Evolutionary conservation across 192 early-diverging fungal genomes (phyloP), one percentile per base, ranked within the genome.

Genomic region (Helicostylum pulchrum): DNA sequence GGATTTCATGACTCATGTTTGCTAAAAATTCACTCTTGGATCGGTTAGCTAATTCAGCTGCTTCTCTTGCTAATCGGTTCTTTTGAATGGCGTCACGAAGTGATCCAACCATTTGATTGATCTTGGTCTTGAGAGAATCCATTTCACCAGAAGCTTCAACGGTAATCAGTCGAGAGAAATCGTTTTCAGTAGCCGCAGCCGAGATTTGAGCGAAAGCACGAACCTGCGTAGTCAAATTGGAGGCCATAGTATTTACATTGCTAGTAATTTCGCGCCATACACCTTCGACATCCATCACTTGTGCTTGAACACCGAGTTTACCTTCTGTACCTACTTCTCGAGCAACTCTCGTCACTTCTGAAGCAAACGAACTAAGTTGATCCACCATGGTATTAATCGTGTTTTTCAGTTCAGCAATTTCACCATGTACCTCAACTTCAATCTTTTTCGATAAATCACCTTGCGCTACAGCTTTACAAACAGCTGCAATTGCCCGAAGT

Each of bases 11-110:
- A 47, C 75, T 78, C 83, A 87, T 85, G 47, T 85, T 87, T 1
- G 85, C 85, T n/a, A 87, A 54, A 74, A 86, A 86, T 62, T 87
- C 80, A 70, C 77, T 85, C 77, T 90, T 91, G 64, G 88, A 88
- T 12, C 91, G 77, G 61, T 91, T 93, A 11, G 91, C 91, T 21
- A 87, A 62, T 77, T 91, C 89, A 30, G 91, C 91, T 6, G 86
- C 80, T 49, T 91, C 88, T 70, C 89, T 83, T 17, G 91, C 89
- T 42, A 83, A 74, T 10, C 84, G 84, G 71, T 93, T 87, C 77
- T 87, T 86, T 68, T 86, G 78, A 64, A 93, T 85, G 60, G 83
- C 87, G 52, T 87, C 85, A 15, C 89, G 80, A 51, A 93, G 77
- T n/a, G 82, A 83, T 39, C 76, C 79, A 19, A 87, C 80, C 85